These are phyloP conservation scores for Atkinsonella texensis DNA, from an alignment of 2,329 filamentous ascomycete genomes.

Conservation along the genomic window DNA sequence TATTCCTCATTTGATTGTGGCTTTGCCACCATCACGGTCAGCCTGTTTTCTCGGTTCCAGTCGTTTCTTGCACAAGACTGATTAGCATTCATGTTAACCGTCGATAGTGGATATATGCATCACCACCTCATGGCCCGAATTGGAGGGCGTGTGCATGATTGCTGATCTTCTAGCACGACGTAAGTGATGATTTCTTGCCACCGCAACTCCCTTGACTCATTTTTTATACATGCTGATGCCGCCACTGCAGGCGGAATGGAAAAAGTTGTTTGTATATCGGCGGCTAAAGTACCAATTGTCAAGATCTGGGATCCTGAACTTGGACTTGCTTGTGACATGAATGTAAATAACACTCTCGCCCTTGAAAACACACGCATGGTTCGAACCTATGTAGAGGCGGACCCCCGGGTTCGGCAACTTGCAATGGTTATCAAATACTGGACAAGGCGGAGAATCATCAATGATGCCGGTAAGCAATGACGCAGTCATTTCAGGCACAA, in stretches of 20 bases:
- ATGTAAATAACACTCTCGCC: conserved; percentile 93
- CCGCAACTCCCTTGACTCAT: neutral
- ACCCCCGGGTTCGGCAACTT: conserved; percentile 77
- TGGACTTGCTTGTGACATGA: conserved; percentile 87
- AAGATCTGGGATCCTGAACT: conserved; percentile 97
- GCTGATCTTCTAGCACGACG: conserved; percentile 75
- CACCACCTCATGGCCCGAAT: conserved; percentile 74
- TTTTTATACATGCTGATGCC: neutral
- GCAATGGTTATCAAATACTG: conserved; percentile 98
- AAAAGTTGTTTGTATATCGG: conserved; percentile 86
- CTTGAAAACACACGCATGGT: conserved; percentile 98
- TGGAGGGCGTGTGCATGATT: conserved; percentile 84
- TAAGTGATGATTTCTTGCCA: conserved; percentile 34
- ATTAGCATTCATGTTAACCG: neutral
- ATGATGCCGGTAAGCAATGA: conserved; percentile 68
- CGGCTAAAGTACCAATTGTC: conserved; percentile 94
- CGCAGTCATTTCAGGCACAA: neutral
- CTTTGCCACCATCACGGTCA: conserved; percentile 1
- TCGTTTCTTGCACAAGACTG: too few relatives aligned
- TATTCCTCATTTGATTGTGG: too few relatives aligned
- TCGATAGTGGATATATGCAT: conserved; percentile 87
- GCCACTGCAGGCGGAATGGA: conserved; percentile 75
- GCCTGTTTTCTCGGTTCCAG: neutral
- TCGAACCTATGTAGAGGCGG: conserved; percentile 88
- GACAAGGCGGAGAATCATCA: conserved; percentile 85